Percentiles rank a stretch among this genome's conserved stretches.
Evolutionary conservation across 176 grass and related monocot species (phyloP).

Genomic region (Oryza rufipogon): DNA sequence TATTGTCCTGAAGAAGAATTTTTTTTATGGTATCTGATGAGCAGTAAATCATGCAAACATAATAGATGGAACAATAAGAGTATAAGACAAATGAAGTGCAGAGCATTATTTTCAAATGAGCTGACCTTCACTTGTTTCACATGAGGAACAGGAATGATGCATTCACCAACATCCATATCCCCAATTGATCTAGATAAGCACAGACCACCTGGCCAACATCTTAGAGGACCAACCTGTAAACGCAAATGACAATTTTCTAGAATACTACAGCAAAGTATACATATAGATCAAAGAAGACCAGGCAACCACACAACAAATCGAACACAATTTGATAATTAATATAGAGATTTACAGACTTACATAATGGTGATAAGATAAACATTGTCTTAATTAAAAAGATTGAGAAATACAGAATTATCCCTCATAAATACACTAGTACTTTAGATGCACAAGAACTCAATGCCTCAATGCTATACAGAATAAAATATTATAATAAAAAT

Average conservation of each 20-base stretch:
- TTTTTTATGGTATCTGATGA: constrained; percentile 16
- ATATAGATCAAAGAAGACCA: constrained; percentile 1
- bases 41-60: background rate
- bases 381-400: background rate
- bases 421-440: background rate
- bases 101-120: constrained; percentile 37
- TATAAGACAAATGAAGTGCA: background rate
- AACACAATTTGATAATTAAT: constrained; percentile 4
- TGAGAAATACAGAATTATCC: background rate
- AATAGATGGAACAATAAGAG: constrained; percentile 5
- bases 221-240: constrained; percentile 92
- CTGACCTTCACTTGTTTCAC: constrained; percentile 99
- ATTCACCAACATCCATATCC: constrained; percentile 95
- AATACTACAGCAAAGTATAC: background rate
- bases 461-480: constrained; percentile 12
- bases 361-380: constrained; percentile 25
- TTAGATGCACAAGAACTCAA: background rate
- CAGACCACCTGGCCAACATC: constrained; percentile 99
- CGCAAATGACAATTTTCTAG: constrained; percentile 16
- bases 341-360: background rate
- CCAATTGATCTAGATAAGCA: constrained; percentile 98
- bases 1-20: background rate
- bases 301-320: background rate
- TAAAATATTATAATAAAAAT: background rate
- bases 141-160: constrained; percentile 88